Evolutionary conservation across 768 basidiomycete species (phyloP), one percentile per base, ranked within the genome.

Genomic region (Rhodotorula babjevae): DNA sequence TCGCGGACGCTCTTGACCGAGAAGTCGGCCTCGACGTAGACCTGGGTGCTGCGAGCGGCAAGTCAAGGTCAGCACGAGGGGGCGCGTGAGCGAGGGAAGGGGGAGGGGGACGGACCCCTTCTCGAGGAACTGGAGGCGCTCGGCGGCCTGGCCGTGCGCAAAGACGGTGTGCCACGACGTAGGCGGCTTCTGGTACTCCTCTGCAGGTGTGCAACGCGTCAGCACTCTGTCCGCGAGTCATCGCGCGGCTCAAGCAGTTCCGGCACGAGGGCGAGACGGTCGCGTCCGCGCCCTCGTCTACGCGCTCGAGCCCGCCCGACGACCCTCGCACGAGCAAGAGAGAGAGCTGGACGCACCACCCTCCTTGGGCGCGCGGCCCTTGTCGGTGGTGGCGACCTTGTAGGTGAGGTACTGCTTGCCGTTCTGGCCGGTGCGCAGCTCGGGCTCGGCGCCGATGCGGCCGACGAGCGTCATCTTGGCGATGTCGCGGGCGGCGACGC

Each of bases 341-440:
- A 46, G 44, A 16, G 31, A 6, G 31, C 31, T 23, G 18, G 36
- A 70, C 75, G 65, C 27, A 76, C 75, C 65, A 36, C 75, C 77
- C 63, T 78, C 75, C 5, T 29, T 44, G 21, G 74, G 49, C 27
- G 68, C 50, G 21, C 33, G 44, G 42, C 57, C 63, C 8, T 58
- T 60, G 81, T 87, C 89, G 61, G 81, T 82, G 9, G 92, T 93
- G 21, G 88, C 92, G 67, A 94, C 86, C 18, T 85, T 84, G 80
- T 93, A 94, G 23, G 90, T 92, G 47, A 91, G 83, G 74, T 87
- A 94, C 85, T 92, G 90, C 79, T 87, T 90, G 67, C 91, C 88
- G 68, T 83, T 86, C 81, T 85, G 90, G 40, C 82, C 82, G 65
- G 87, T 86, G 57, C 86, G 78, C 77, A 91, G 89, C 53, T 92